Evolutionary conservation across 768 basidiomycete genomes (phyloP), one percentile per base, ranked within the genome.

Genomic region (Kwoniella dendrophila): DNA sequence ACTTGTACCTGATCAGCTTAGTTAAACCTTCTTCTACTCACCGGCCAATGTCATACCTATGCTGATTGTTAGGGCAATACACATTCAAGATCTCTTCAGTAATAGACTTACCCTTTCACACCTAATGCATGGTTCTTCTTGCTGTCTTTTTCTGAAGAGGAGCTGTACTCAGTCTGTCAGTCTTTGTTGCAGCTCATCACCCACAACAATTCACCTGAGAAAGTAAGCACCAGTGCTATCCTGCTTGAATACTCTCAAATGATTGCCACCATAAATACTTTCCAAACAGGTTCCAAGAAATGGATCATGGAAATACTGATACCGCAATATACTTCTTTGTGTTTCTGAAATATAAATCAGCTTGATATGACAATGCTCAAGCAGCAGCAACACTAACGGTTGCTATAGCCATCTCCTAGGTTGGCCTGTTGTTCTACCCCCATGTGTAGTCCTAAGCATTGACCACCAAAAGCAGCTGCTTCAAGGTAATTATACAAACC

Each of bases 181-280:
- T n/a, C n/a, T n/a, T n/a, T n/a, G n/a, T n/a, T n/a, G n/a, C n/a
- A n/a, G n/a, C n/a, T n/a, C n/a, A n/a, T n/a, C n/a, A n/a, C n/a
- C n/a, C n/a, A n/a, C n/a, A n/a, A n/a, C n/a, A n/a, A 47, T 54
- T 50, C 32, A 69, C 68, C 49, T 54, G 4, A 65, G 38, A 30
- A 69, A 69, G n/a, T 53, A 69, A 18, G 68, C 68, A 12, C 68
- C 61, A 47, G 59, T 69, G 18, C 60, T 69, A 16, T 53, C 45
- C 40, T 69, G 68, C 27, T 56, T 57, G 24, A 44, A 69, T 3
- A 69, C 36, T 45, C 68, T 62, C 12, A 66, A 40, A 30, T 69
- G 68, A 10, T 65, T 52, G 18, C 68, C 68, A 22, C 68, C 68
- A 52, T 59, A 63, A n/a, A 69, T 59, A 20, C 44, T 56, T 48